Evolutionary conservation across 208 protist species (phyloP), one percentile per base, ranked within the genome.

Genomic region (Porcisia deanei): DNA sequence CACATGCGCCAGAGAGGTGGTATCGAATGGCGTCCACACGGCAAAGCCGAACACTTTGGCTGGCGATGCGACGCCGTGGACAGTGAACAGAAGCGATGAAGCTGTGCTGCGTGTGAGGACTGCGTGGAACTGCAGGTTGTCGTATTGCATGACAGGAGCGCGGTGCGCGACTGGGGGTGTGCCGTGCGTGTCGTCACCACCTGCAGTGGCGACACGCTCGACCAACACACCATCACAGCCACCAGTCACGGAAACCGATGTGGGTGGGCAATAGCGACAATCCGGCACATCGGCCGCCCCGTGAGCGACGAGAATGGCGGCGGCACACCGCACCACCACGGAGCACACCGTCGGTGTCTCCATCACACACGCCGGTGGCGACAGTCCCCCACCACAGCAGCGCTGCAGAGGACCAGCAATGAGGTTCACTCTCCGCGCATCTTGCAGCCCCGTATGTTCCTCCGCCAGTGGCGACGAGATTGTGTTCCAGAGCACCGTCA

Each of bases 31-130:
- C 12, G 75, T 76, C 74, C 85, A 85, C 18, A 78, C 71, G 3
- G 85, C 85, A 30, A 80, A 83, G 47, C 88, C 88, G 59, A 85
- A 86, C 20, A 89, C 81, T 14, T 83, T 59, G 43, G 67, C 73
- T n/a, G 74, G 76, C 0, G 83, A 63, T 22, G 57, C 75, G 0
- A 78, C 77, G 63, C 83, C 81, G 58, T 85, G 83, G 64, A 92
- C 78, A 8, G 79, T 88, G 54, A 92, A 53, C 18, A 92, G 76
- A 39, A 92, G 53, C 18, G 81, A 49, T 14, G 87, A 69, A 30
- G 83, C 73, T n/a, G 74, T 61, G 12, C 78, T 64, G 45, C 72
- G 71, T 6, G 77, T 85, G 45, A 89, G 64, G 22, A 82, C 76
- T 3, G 84, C 63, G 37, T 87, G 84, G 20, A 91, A 79, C 37